Percentiles rank a stretch among this genome's conserved stretches.
Conservation (phyloP, 768 basidiomycete species). For the Mycena olivaceomarginata region DNA sequence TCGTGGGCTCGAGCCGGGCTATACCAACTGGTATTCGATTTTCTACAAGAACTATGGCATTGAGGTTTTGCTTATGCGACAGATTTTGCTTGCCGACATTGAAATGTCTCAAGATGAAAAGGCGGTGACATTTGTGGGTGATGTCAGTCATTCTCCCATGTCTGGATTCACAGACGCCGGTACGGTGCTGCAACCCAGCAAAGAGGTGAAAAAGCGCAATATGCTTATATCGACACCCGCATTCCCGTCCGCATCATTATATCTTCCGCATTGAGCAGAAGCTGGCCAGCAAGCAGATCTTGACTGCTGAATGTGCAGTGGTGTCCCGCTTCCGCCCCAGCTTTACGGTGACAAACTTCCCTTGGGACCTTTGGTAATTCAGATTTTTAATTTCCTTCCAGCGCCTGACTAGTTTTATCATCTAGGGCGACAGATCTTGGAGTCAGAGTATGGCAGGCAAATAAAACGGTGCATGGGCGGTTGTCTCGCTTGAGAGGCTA, state of each 20-base stretch:
- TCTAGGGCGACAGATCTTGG: conserved; percentile 36
- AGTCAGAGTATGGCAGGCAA: conserved; percentile 29
- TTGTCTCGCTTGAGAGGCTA: conserved; percentile 31
- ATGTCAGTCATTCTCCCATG: conserved; percentile 33
- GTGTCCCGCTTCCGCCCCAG: conserved; percentile 18
- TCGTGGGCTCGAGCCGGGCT: neutral
- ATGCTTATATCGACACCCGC: conserved; percentile 37
- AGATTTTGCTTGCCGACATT: neutral
- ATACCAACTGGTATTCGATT: neutral
- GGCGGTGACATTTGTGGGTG: conserved; percentile 14
- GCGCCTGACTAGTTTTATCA: too few species aligned
- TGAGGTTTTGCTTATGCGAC: neutral
- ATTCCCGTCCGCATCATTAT: conserved; percentile 38
- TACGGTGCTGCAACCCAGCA: conserved; percentile 35
- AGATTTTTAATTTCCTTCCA: too few species aligned
- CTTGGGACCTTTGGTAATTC: conserved; percentile 28
- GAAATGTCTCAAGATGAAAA: neutral
- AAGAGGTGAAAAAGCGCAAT: conserved; percentile 22
- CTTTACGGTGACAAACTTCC: conserved; percentile 10
- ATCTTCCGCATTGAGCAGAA: conserved; percentile 31
- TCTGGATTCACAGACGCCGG: conserved; percentile 20
- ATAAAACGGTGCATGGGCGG: conserved; percentile 10
- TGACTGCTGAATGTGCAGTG: conserved; percentile 22
- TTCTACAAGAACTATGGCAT: neutral
- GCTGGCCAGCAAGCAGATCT: neutral